Evolutionary conservation across 306 rosid species (phyloP).

Genomic region (Senna tora): DNA sequence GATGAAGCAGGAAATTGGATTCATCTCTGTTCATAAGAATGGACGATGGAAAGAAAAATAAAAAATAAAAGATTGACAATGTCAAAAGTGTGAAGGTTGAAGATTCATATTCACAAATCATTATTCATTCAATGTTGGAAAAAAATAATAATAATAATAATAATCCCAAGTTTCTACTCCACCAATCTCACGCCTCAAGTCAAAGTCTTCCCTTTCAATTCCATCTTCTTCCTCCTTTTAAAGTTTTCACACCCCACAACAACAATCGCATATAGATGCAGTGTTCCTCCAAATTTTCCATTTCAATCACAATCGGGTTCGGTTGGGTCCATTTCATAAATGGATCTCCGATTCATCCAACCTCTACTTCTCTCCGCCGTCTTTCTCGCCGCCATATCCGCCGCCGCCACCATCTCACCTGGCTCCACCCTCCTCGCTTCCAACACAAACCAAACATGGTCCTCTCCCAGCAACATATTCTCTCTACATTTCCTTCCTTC

Average conservation of each 20-base stretch:
- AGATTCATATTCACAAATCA: not conserved
- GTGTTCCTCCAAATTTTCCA: too few relatives aligned
- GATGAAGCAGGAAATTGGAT: too few relatives aligned
- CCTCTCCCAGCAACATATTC: slow-evolving; percentile 46
- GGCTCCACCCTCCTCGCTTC: slow-evolving; percentile 65
- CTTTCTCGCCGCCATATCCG: slow-evolving; percentile 17
- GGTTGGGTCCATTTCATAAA: not conserved
- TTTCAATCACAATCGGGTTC: not conserved
- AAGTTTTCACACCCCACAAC: too few relatives aligned
- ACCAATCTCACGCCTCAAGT: slow-evolving; percentile 19
- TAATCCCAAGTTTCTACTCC: not conserved
- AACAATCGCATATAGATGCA: not conserved
- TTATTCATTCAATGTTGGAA: not conserved
- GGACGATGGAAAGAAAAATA: too few relatives aligned
- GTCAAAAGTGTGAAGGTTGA: slow-evolving; percentile 21
- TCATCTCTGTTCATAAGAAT: too few relatives aligned
- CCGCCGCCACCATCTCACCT: slow-evolving; percentile 33
- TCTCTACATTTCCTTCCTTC: slow-evolving; percentile 54
- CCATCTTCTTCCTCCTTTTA: not conserved
- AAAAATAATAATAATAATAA: not conserved
- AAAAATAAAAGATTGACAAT: not conserved
- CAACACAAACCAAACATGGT: slow-evolving; percentile 47
- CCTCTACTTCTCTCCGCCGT: slow-evolving; percentile 9
- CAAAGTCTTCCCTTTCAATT: slow-evolving; percentile 30
- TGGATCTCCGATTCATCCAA: slow-evolving; percentile 13